A percentile compares a stretch with the other conserved stretches of the same genome.
These are phyloP conservation scores for Eucalyptus polybractea DNA, from an alignment of 345 rosid species.

Conservation along the genomic window DNA sequence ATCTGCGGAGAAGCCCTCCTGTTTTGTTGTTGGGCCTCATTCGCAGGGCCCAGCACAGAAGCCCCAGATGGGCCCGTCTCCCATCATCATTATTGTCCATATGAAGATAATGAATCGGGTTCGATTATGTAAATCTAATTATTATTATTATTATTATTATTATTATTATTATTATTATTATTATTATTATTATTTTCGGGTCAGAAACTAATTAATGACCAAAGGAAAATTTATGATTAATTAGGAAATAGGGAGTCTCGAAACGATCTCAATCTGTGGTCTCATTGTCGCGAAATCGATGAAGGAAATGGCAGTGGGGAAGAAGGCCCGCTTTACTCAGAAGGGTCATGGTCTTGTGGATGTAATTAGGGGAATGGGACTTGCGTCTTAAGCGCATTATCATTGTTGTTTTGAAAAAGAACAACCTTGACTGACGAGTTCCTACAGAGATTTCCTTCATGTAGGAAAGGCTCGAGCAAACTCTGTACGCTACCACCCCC, in stretches of 20 bases:
- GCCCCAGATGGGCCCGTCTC: not conserved
- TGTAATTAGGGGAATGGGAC: too few relatives aligned
- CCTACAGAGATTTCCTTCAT: not conserved
- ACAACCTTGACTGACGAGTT: not conserved
- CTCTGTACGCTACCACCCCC: not conserved
- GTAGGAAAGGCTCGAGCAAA: not conserved
- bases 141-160: too few relatives aligned
- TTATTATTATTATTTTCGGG: too few relatives aligned
- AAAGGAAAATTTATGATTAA: not conserved
- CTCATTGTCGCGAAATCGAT: too few relatives aligned
- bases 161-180: too few relatives aligned
- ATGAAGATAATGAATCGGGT: not conserved
- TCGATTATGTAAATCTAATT: too few relatives aligned
- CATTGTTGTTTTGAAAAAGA: not conserved
- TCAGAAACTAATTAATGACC: not conserved
- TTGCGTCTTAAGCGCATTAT: not conserved
- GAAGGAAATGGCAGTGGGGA: too few relatives aligned
- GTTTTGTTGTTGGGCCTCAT: not conserved
- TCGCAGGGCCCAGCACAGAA: not conserved
- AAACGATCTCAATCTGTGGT: not conserved
- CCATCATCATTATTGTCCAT: not conserved
- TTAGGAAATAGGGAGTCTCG: not conserved
- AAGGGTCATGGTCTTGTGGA: too few relatives aligned
- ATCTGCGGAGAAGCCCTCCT: not conserved
- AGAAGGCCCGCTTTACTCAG: too few relatives aligned